A percentile compares a stretch with the other conserved stretches of the same genome.
Conservation (phyloP, 495 filamentous ascomycete species). For the Aspergillus bertholletiae region DNA sequence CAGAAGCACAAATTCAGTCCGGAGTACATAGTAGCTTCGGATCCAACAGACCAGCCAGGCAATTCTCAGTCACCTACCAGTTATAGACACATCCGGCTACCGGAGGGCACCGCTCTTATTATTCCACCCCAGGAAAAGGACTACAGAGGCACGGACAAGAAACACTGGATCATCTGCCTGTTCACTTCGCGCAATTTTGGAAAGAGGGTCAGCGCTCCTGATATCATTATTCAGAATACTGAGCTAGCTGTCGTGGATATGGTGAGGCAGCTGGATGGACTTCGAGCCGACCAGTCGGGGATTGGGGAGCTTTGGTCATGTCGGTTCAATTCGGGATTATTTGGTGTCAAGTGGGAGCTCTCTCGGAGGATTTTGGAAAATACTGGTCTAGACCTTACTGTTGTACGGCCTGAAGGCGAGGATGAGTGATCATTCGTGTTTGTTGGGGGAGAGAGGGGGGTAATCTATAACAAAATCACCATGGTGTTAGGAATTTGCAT, state of each 20-base stretch:
- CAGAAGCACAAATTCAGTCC: neutral
- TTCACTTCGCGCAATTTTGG: constrained; percentile 42
- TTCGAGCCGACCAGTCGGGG: constrained; percentile 4
- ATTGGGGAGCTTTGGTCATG: constrained; percentile 32
- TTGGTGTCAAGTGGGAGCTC: constrained; percentile 34
- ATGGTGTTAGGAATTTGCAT: neutral
- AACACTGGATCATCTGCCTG: constrained; percentile 49
- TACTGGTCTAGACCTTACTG: constrained; percentile 21
- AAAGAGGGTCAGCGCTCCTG: constrained; percentile 15
- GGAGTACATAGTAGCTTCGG: constrained; percentile 10
- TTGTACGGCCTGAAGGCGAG: constrained; percentile 19
- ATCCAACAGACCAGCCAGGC: neutral
- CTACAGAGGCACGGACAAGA: constrained; percentile 9
- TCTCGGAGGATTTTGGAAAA: constrained; percentile 22
- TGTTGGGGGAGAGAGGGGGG: too few species aligned
- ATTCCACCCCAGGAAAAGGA: constrained; percentile 38
- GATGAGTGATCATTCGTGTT: neutral
- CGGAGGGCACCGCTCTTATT: constrained; percentile 40
- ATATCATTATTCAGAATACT: constrained; percentile 36
- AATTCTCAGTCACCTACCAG: neutral
- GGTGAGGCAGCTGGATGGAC: constrained; percentile 23
- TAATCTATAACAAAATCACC: too few species aligned
- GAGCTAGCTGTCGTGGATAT: constrained; percentile 36
- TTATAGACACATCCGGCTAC: constrained; percentile 10
- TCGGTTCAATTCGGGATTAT: constrained; percentile 43